Conservation (phyloP, 2,329 filamentous ascomycete genomes). For the Fusarium drepaniforme region DNA sequence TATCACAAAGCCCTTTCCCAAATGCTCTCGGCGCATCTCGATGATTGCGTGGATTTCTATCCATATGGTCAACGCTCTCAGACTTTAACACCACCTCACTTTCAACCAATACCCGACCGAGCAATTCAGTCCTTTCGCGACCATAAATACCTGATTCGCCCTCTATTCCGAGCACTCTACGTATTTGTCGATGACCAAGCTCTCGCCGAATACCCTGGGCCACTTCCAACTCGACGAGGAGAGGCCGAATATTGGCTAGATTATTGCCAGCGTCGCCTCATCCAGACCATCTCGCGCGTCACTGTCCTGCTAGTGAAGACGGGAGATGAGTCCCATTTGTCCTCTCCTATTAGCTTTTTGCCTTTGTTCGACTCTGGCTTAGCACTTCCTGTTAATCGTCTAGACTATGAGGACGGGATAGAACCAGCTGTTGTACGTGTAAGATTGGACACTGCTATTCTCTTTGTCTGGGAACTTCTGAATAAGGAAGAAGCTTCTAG, state of each 20-base stretch:
- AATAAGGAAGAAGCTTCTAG: neutral
- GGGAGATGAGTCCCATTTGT: neutral
- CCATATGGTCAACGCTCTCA: neutral
- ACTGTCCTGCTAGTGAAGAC: neutral
- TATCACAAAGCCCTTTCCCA: neutral
- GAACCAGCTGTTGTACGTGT: neutral
- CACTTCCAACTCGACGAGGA: neutral
- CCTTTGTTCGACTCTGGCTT: neutral
- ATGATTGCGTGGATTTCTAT: neutral
- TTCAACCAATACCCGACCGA: neutral
- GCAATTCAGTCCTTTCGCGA: neutral
- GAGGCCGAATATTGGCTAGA: neutral
- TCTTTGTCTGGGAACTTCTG: neutral
- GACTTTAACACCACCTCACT: neutral
- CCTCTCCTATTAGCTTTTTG: neutral
- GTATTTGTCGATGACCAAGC: neutral
- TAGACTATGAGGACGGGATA: neutral
- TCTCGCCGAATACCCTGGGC: neutral
- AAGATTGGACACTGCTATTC: neutral
- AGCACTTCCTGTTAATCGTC: neutral
- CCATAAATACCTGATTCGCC: neutral
- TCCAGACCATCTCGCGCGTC: neutral
- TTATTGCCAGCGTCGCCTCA: neutral
- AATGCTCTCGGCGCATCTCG: neutral
- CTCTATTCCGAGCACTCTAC: neutral